Base-by-base conservation (phyloP, 768 basidiomycete species). In the Suillus bovinus region DNA sequence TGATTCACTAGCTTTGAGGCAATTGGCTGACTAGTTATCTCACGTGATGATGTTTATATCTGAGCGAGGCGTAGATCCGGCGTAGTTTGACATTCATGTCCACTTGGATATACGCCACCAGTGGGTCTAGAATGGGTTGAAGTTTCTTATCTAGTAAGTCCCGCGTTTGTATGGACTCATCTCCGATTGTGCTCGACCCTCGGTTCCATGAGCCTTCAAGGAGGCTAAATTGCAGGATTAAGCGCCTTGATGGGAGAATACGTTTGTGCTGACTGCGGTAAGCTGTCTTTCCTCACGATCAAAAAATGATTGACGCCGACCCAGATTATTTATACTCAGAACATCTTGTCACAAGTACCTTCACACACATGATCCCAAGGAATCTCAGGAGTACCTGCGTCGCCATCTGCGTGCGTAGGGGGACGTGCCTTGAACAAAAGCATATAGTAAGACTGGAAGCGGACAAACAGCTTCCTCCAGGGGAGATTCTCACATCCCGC, bases 211-310 rank as follows among this genome's bases (percentile, higher is more conserved):
- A n/a, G n/a, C n/a, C n/a, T 55, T 33, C 59, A 33, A 20, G 14
- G 59, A 60, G 33, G 59, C 34, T 58, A 60, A 60, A 60, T 60
- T 60, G 33, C 49, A n/a, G 20, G 11, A 33, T 55, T 31, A 13
- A 55, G 13, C 55, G 54, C 52, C 38, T 31, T 33, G 49, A 50
- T 50, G 59, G 58, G 46, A 33, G 22, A 31, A 36, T 53, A 24
- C 36, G 22, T 53, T 50, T 55, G 54, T 55, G 38, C 54, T 38
- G 36, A 38, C 54, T 36, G 54, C 36, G 34, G 54, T 55, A 55
- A 55, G 53, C 58, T 52, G 59, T 50, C 59, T 60, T 24, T 54
- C 53, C 34, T 38, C 36, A 56, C 53, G 53, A 7, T 16, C 53
- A 14, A 56, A 11, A 14, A 56, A 11, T 20, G 17, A 39, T 39